These are phyloP conservation scores for Lumnitzera littorea DNA, from an alignment of 345 rosid genomes.

Conservation along the genomic window DNA sequence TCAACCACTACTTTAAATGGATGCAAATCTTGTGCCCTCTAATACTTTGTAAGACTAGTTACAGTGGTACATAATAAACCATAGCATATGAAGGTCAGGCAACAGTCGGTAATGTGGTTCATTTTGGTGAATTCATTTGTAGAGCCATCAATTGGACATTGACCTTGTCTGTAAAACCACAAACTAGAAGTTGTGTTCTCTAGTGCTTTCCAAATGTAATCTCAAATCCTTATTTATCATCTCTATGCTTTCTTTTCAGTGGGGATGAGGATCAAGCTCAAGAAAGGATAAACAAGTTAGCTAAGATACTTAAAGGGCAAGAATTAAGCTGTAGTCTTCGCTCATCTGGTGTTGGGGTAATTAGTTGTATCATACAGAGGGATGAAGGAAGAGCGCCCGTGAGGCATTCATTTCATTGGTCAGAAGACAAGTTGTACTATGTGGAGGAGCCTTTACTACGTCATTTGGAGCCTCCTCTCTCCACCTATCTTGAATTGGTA, in stretches of 20 bases:
- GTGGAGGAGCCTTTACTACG: constrained; percentile 94
- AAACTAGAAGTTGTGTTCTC: neutral
- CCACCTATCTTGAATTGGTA: constrained; percentile 95
- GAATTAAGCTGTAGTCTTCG: constrained; percentile 68
- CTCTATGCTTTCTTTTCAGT: constrained; percentile 35
- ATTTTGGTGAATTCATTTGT: too few species aligned
- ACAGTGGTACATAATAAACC: too few species aligned
- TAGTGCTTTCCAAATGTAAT: neutral
- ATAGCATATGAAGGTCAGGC: too few species aligned
- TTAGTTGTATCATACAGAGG: constrained; percentile 95
- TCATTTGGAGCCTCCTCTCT: constrained; percentile 95
- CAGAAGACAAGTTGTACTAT: constrained; percentile 61
- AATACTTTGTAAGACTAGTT: too few species aligned
- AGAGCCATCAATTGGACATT: neutral
- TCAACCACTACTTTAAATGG: neutral
- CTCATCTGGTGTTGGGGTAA: constrained; percentile 82
- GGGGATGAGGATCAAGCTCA: constrained; percentile 99
- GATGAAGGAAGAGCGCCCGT: constrained; percentile 98
- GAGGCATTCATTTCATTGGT: constrained; percentile 98
- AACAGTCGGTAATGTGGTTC: too few species aligned
- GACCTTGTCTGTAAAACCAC: neutral
- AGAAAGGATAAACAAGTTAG: constrained; percentile 84
- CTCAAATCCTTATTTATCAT: constrained; percentile 1
- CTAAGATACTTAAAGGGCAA: constrained; percentile 87
- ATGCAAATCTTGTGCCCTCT: too few species aligned